Base-by-base conservation (phyloP, 768 basidiomycete species). In the Lactarius pseudohatsudake region DNA sequence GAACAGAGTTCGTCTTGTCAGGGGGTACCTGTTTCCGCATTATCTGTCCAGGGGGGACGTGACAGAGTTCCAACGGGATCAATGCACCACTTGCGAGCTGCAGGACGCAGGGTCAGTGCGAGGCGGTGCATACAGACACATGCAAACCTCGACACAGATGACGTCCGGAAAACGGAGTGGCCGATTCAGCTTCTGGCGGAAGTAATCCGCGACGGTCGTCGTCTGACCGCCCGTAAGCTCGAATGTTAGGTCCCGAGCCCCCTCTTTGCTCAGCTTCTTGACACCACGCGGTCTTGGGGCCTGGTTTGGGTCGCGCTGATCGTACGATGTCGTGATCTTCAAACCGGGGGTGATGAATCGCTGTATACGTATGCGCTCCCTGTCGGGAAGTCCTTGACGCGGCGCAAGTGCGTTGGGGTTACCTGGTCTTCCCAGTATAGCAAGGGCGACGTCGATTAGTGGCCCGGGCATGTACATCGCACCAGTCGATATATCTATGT, bases 401-500 rank as follows among this genome's bases (percentile, higher is more conserved):
- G 86, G 83, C 13, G 81, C 77, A 8, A 84, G 72, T 5, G 77
- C 61, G 15, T 77, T 73, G 0, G 79, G 75, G 53, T 77, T 65
- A 32, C 62, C 43, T 2, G 72, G 72, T 41, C 64, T 75, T 0
- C 76, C 78, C 15, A 90, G 72, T 72, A 84, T 84, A 4, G 86
- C 85, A 4, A 88, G 74, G 65, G 86, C 86, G 0, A 92, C 76
- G 2, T 79, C 74, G 62, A 90, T 76, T 1, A 93, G 78, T 0
- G 79, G 73, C 0, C 92, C 91, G 0, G 82, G 76, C 70, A 84
- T 85, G 73, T 88, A 92, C 87, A 93, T 90, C 34, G 86, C 82
- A 0, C 87, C 91, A 0, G 91, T 90, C 0, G 87, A 85, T 57
- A 91, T 89, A 67, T 93, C 91, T 69, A 93, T 81, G 65, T 92